phyloP scores from a whole-genome alignment of 2,329 filamentous ascomycete genomes.

The Monosporascus sp. region DNA sequence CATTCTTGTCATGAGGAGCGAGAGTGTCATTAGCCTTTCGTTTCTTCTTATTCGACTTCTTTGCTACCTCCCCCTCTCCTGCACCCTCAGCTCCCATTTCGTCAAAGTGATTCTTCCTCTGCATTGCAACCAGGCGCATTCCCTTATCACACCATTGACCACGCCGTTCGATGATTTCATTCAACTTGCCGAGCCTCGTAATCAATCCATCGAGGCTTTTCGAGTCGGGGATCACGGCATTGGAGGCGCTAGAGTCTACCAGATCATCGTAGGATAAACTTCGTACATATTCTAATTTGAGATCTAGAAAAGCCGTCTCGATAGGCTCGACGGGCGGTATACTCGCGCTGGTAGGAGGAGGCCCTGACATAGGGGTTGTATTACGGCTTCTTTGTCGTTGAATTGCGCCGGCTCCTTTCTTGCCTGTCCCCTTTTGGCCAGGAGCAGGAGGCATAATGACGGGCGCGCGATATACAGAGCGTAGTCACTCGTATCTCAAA shows the following conservation, averaged over 20 bases:
- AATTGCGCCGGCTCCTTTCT: slow-evolving; percentile 57
- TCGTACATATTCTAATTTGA: slow-evolving; percentile 53
- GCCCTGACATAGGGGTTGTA: slow-evolving; percentile 62
- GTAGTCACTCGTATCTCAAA: too few species aligned
- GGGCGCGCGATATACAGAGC: neutral
- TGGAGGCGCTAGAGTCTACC: slow-evolving; percentile 55
- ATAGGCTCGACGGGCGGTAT: slow-evolving; percentile 49
- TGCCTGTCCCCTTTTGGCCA: slow-evolving; percentile 58
- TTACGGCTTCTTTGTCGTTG: slow-evolving; percentile 71
- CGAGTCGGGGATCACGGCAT: slow-evolving; percentile 57
- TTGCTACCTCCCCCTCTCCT: slow-evolving; percentile 43
- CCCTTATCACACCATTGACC: slow-evolving; percentile 65
- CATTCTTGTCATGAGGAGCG: slow-evolving; percentile 46
- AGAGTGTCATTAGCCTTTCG: slow-evolving; percentile 64
- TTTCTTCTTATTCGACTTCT: slow-evolving; percentile 68
- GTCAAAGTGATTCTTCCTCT: slow-evolving; percentile 57
- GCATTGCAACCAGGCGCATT: slow-evolving; percentile 64
- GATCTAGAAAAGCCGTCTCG: slow-evolving; percentile 62
- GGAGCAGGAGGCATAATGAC: slow-evolving; percentile 51
- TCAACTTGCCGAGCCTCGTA: slow-evolving; percentile 57
- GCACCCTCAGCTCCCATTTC: slow-evolving; percentile 41
- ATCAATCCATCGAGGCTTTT: slow-evolving; percentile 60
- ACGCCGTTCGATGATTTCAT: slow-evolving; percentile 62
- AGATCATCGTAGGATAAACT: slow-evolving; percentile 64
- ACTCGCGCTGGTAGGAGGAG: slow-evolving; percentile 30